Conservation (phyloP, 257 asterid species). For the Agastache rugosa region DNA sequence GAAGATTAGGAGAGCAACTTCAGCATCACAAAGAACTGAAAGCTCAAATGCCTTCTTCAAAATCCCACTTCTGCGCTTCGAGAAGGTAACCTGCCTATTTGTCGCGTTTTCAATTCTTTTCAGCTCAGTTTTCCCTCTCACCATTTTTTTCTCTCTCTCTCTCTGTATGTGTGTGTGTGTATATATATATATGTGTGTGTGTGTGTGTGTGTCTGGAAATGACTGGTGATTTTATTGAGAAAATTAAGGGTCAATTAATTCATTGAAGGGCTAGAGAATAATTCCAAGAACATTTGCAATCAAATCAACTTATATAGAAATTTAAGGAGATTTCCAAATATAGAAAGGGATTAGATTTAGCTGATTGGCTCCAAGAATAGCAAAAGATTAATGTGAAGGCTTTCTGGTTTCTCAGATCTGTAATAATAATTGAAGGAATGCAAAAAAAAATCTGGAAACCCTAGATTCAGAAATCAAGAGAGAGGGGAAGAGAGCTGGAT, state of each 20-base stretch:
- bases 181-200: neutral
- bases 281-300: neutral
- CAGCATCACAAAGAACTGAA: constrained; percentile 73
- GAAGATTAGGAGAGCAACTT: constrained; percentile 60
- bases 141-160: constrained; percentile 41
- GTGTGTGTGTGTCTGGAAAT: neutral
- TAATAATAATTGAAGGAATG: neutral
- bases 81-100: constrained; percentile 68
- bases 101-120: constrained; percentile 64
- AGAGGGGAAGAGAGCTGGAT: neutral
- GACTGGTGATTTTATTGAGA: neutral
- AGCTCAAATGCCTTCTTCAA: constrained; percentile 70
- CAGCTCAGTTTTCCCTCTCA: constrained; percentile 65
- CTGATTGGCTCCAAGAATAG: neutral
- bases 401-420: constrained; percentile 49
- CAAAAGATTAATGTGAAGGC: neutral
- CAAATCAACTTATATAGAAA: constrained; percentile 20
- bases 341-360: constrained; percentile 1
- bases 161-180: neutral
- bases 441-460: constrained; percentile 11
- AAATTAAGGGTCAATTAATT: too few species aligned
- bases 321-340: constrained; percentile 10
- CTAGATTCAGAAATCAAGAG: constrained; percentile 30
- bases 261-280: neutral
- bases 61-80: constrained; percentile 65